These are phyloP conservation scores for Hypoxylon lienhwacheense DNA, from an alignment of 495 filamentous ascomycete genomes.

Conservation along the genomic window DNA sequence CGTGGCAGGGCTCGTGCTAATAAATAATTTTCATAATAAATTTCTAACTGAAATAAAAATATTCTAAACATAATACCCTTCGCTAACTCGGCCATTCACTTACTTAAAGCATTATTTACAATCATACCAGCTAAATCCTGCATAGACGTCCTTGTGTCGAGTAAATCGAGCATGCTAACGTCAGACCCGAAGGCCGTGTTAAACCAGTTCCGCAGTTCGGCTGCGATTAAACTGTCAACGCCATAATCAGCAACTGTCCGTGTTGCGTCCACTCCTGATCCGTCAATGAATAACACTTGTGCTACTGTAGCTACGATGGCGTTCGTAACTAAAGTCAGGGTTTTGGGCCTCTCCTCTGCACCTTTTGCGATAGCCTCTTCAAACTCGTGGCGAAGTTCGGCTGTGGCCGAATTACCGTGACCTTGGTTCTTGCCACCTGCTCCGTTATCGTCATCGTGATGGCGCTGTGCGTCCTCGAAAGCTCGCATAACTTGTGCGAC, in stretches of 20 bases:
- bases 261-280: background rate
- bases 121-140: conserved; percentile 4
- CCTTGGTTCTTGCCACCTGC: background rate
- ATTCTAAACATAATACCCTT: too few relatives aligned
- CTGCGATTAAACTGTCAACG: conserved; percentile 3
- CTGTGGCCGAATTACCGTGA: background rate
- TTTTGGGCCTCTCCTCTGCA: background rate
- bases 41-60: too few relatives aligned
- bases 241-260: conserved; percentile 1
- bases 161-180: conserved; percentile 1
- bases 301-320: conserved; percentile 1
- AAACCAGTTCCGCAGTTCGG: conserved; percentile 5
- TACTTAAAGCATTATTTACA: background rate
- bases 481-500: background rate
- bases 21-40: too few relatives aligned
- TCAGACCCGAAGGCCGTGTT: background rate
- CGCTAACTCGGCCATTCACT: too few relatives aligned
- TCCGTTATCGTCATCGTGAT: conserved; percentile 1
- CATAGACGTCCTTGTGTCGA: conserved; percentile 1
- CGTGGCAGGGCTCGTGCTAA: too few relatives aligned
- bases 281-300: conserved; percentile 1
- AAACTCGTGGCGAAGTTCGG: background rate
- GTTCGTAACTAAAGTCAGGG: background rate
- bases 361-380: conserved; percentile 1
- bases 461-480: background rate